Evolutionary conservation across 2,329 filamentous ascomycete genomes (phyloP), one percentile per base, ranked within the genome.

Genomic region (Chrysoporthe puriensis): DNA sequence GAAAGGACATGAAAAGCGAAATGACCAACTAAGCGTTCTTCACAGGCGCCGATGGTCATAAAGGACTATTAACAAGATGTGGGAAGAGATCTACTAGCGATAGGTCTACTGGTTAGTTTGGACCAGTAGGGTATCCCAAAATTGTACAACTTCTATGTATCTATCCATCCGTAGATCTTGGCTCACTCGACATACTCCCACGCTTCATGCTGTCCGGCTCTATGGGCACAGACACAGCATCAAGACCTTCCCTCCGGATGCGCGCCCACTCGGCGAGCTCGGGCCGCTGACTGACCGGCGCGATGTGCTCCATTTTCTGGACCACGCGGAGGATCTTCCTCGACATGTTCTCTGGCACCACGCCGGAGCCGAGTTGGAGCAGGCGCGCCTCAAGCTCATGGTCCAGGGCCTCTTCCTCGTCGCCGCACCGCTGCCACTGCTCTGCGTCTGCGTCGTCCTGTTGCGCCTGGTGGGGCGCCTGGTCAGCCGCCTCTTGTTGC

Each of bases 211-310:
- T 8, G 32, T 40, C 21, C n/a, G 34, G 21, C 18, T 13, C 5
- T n/a, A 18, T n/a, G 32, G 18, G 5, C 8, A 13, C 18, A 7
- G 21, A 9, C 13, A 46, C 16, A 34, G 59, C 59, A 61, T 3
- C n/a, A n/a, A 61, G 59, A 6, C 59, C 59, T 11, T 61, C 43
- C 43, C 43, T 46, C n/a, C 59, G 54, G 61, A 40, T 48, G 8
- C 14, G 52, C 43, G 61, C 67, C 67, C 67, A 69, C 18, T 54
- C 63, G 14, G 14, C 54, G 52, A 59, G n/a, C 4, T 69, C 44
- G 3, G 54, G 16, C 34, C 44, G 48, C 60, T 48, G 6, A n/a
- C 11, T 42, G 40, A 14, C 36, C 16, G 42, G 52, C 58, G 44
- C 44, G 52, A 66, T 46, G 4, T 34, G 26, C 36, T 46, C 40